These are phyloP conservation scores for Aspergillus fijiensis DNA, from an alignment of 2,329 filamentous ascomycete species.

Conservation along the genomic window DNA sequence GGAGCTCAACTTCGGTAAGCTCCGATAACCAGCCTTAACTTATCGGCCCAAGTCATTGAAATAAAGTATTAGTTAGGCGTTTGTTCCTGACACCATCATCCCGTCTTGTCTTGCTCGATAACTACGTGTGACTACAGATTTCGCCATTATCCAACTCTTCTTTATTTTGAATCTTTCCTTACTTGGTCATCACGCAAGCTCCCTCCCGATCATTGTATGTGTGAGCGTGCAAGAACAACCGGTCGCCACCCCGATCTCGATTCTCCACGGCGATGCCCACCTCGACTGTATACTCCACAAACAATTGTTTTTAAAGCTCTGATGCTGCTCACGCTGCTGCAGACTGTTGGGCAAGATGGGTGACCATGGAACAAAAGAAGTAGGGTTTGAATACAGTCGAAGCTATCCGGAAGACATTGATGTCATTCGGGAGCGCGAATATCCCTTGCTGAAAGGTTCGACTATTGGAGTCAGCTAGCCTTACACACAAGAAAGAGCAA, in stretches of 20 bases:
- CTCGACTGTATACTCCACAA: not conserved
- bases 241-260: constrained; percentile 4
- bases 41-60: not conserved
- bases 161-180: no score
- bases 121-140: not conserved
- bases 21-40: constrained; percentile 21
- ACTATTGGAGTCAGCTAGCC: not conserved
- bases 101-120: not conserved
- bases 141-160: not conserved
- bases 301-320: not conserved
- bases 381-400: constrained; percentile 20
- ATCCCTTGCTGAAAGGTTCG: constrained; percentile 46
- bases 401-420: constrained; percentile 50
- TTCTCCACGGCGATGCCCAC: not conserved
- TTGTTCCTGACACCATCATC: not conserved
- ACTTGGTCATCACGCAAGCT: not conserved
- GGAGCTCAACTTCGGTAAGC: constrained; percentile 21
- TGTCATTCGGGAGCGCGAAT: constrained; percentile 48
- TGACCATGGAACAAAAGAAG: constrained; percentile 3
- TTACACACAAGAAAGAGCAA: not conserved
- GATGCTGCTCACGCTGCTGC: not conserved
- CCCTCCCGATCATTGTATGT: not conserved
- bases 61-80: not conserved
- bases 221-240: not conserved
- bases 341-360: not conserved